phyloP scores from a whole-genome alignment of 805 yeast genomes.

The Hanseniaspora occidentalis region DNA sequence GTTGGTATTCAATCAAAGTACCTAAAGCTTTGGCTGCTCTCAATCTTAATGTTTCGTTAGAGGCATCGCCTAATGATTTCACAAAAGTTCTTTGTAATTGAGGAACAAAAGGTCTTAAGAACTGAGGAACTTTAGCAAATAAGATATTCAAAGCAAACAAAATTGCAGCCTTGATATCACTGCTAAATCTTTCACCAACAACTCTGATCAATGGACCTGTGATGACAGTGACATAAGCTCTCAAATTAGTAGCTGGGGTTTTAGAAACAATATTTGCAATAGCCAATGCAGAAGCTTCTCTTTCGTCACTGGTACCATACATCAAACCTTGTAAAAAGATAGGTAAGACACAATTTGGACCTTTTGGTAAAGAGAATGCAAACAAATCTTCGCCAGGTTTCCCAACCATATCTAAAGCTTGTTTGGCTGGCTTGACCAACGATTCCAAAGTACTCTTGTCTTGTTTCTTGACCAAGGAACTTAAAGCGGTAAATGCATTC shows the following conservation, averaged over 20 bases:
- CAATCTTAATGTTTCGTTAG: conserved; percentile 57
- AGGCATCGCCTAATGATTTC: conserved; percentile 70
- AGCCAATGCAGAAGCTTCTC: conserved; percentile 78
- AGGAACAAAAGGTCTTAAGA: conserved; percentile 89
- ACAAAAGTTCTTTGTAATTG: conserved; percentile 96
- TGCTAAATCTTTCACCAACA: conserved; percentile 85
- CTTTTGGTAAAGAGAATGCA: conserved; percentile 62
- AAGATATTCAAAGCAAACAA: conserved; percentile 69
- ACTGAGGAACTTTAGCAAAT: conserved; percentile 75
- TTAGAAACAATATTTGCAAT: conserved; percentile 78
- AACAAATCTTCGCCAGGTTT: conserved; percentile 50
- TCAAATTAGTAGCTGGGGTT: conserved; percentile 72
- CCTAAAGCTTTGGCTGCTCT: conserved; percentile 89
- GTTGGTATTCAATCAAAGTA: conserved; percentile 74
- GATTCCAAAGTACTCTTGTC: conserved; percentile 66
- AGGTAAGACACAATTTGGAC: conserved; percentile 82
- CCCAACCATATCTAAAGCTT: conserved; percentile 56
- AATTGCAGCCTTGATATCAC: conserved; percentile 92
- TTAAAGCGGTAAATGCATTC: conserved; percentile 52
- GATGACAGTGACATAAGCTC: conserved; percentile 80
- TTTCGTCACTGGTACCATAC: conserved; percentile 78
- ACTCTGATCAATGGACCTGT: conserved; percentile 98
- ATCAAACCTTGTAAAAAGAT: conserved; percentile 88
- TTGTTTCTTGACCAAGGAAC: conserved; percentile 55
- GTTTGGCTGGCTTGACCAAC: conserved; percentile 69